Base-by-base conservation (phyloP, 2,329 filamentous ascomycete species). In the Epichloe sp. region DNA sequence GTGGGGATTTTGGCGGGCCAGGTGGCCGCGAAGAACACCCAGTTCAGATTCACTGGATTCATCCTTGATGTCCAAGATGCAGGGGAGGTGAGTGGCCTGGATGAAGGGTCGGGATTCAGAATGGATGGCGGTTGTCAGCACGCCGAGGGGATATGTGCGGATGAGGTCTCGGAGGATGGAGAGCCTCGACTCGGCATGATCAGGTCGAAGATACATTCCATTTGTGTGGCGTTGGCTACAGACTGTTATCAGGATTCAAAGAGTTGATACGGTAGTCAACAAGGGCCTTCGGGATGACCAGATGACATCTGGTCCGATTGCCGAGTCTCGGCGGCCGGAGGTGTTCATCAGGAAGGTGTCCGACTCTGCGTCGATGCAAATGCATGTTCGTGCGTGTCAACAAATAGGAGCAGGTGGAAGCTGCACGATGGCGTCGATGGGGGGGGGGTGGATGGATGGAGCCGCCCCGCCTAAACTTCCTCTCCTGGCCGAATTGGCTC, bases 1-100 rank as follows among this genome's bases (percentile, higher is more conserved):
- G 56, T 86, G 82, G 0, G 82, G 81, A 56, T 86, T 86, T 37
- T 71, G 68, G 34, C 75, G 69, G 0, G 82, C 81, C 31, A 86
- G 63, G 57, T 86, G 83, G 3, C 79, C 81, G 3, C 80, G 72
- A 3, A 86, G 68, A 3, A 59, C 61, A 26, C 65, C 65, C 1
- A 70, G 60, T n/a, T 72, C 67, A 0, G 65, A 66, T 47, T 70
- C 66, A 53, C 61, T 68, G 3, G 59, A 42, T 36, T 71, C 66
- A 53, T 73, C 67, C 5, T 68, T 53, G 8, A 74, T 59, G 53
- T 83, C 78, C 1, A 84, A 64, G 0, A 83, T 59, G 57, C 73
- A 83, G 0, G 0, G 80, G 17, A 84, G 75, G 57, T 84, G 80
- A 49, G 70, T 80, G 48, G 71, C 72, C 56, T 81, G 80, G 4